Evolutionary conservation across 192 early-diverging fungal genomes (phyloP), one percentile per base, ranked within the genome.

Genomic region (Mortierella claussenii): DNA sequence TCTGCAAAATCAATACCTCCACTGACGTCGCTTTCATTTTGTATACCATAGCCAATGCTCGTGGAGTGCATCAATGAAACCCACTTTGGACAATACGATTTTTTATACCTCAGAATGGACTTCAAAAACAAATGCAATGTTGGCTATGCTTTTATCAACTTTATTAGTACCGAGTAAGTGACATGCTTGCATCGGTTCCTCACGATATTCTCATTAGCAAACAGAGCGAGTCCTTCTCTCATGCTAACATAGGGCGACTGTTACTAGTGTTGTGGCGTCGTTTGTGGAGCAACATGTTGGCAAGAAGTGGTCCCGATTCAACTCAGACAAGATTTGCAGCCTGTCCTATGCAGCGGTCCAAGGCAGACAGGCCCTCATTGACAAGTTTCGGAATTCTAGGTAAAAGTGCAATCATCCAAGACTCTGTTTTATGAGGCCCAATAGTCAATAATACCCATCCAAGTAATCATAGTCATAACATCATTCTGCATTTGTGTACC

Each of bases 61-160:
- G 68, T 91, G 15, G 86, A 91, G 12, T 85, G 85, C 48, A 75
- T 95, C 44, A 88, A 95, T 62, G 80, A 84, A 12, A 89, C 91
- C 0, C 94, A 95, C 74, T 80, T 81, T 47, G 80, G 79, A 18
- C 65, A 82, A 10, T 91, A 84, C 37, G 92, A 95, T 59, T 96
- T 96, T 78, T 57, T 94, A 1, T 96, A 96, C 71, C 81, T 96
- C 7, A 80, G 93, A 15, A 95, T 96, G 80, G 94, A 96, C 59
- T 96, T 96, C 68, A 89, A 89, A 59, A 95, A 95, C 70, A 86
- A 90, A 56, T 96, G 94, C 74, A 96, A 96, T 64, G 91, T 95
- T 33, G 94, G 94, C 4, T 90, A 91, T 53, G 89, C 88, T 18
- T 93, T 93, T 53, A 83, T 87, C 36, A 92, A 90, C 79, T 94